Conservation (phyloP, 139 green algal genomes). For the Volvox reticuliferus region DNA sequence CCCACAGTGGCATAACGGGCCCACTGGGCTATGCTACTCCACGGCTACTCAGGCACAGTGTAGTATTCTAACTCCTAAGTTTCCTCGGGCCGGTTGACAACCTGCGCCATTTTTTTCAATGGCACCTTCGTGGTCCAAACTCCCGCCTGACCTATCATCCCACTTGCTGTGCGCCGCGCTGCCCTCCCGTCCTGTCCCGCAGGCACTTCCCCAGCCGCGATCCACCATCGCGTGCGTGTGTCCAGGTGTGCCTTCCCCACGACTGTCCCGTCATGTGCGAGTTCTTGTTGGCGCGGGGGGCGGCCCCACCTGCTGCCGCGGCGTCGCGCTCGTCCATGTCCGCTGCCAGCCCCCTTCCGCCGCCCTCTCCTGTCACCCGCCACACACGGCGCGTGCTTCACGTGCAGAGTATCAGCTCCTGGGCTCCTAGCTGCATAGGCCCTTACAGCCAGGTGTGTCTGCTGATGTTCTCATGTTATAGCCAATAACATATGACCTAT, state of each 20-base stretch:
- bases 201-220: constrained; percentile 74
- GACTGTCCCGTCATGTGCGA: constrained; percentile 66
- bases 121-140: too few relatives aligned
- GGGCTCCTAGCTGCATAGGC: constrained; percentile 97
- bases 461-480: too few relatives aligned
- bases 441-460: constrained; percentile 92
- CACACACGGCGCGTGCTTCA: constrained; percentile 84
- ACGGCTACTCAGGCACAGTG: too few relatives aligned
- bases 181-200: not conserved
- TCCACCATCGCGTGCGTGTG: constrained; percentile 87
- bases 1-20: too few relatives aligned
- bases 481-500: too few relatives aligned
- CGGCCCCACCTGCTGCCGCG: constrained; percentile 6
- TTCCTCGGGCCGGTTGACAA: too few relatives aligned
- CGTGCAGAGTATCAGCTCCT: constrained; percentile 96
- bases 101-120: too few relatives aligned
- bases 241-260: constrained; percentile 75
- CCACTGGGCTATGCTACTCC: too few relatives aligned
- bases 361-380: not conserved
- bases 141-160: too few relatives aligned
- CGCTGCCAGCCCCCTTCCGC: not conserved
- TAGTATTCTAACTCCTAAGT: too few relatives aligned
- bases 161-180: too few relatives aligned
- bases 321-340: not conserved
- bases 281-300: constrained; percentile 58